Evolutionary conservation across 23 red algal species (phyloP).

Genomic region (Gracilaria caudata): DNA sequence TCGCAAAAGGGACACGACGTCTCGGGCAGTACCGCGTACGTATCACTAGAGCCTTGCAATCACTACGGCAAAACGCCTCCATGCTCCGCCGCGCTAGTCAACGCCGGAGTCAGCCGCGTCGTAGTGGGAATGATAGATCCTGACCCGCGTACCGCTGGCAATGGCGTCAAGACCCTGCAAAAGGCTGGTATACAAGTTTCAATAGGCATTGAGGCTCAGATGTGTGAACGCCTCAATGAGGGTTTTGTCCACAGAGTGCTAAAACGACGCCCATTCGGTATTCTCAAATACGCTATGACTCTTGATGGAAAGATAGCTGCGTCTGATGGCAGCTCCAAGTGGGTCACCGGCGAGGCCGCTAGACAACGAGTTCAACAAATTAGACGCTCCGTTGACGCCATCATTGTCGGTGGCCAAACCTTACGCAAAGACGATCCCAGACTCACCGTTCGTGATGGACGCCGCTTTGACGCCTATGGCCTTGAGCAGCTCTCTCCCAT

Average conservation of each 20-base stretch:
- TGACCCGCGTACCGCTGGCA: conserved; percentile 78
- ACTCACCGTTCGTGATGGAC: conserved; percentile 75
- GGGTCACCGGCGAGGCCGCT: conserved; percentile 73
- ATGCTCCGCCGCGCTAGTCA: conserved; percentile 76
- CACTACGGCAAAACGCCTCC: conserved; percentile 92
- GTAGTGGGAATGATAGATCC: conserved; percentile 88
- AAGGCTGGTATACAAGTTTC: conserved; percentile 68
- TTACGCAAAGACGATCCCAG: conserved; percentile 81
- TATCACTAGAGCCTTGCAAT: conserved; percentile 94
- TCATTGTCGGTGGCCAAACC: conserved; percentile 88
- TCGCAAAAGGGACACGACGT: background rate
- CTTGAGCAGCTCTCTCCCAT: conserved; percentile 31
- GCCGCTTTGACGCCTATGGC: background rate
- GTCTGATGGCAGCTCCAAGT: conserved; percentile 72
- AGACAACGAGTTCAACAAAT: conserved; percentile 73
- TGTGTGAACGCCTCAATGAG: conserved; percentile 69
- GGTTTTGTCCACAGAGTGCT: conserved; percentile 66
- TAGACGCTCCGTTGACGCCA: conserved; percentile 78
- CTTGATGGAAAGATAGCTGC: conserved; percentile 93
- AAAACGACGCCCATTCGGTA: conserved; percentile 60
- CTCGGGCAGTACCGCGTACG: conserved; percentile 69
- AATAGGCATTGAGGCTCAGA: conserved; percentile 46
- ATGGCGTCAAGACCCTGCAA: conserved; percentile 63
- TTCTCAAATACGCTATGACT: conserved; percentile 97
- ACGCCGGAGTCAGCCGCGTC: conserved; percentile 68